These are phyloP conservation scores for Choanephora cucurbitarum DNA, from an alignment of 371 early-diverging fungal genomes.

Conservation along the genomic window DNA sequence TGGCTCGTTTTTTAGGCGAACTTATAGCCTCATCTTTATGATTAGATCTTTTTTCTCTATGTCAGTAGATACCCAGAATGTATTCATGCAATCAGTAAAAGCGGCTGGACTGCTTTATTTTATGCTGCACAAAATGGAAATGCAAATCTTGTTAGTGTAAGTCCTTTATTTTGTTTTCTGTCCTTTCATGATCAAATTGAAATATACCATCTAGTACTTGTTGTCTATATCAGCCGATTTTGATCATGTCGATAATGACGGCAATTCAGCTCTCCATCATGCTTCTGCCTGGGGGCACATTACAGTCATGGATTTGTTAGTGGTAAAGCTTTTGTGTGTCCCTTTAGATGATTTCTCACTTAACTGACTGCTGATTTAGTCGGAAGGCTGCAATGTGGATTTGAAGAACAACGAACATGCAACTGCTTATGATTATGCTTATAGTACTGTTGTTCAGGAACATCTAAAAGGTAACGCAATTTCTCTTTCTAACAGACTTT, in stretches of 20 bases:
- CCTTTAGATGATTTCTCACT: no score
- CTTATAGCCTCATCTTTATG: background rate
- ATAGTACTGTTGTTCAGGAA: slow-evolving; percentile 41
- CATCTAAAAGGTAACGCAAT: slow-evolving; percentile 38
- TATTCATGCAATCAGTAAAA: slow-evolving; percentile 52
- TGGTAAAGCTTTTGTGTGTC: no score
- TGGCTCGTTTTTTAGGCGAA: background rate
- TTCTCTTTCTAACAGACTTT: background rate
- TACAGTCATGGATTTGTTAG: slow-evolving; percentile 48
- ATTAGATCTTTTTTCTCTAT: slow-evolving; percentile 51
- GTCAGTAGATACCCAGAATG: slow-evolving; percentile 50
- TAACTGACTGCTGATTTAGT: slow-evolving; percentile 14
- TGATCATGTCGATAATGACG: slow-evolving; percentile 56
- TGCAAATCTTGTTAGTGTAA: slow-evolving; percentile 50
- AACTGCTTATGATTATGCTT: slow-evolving; percentile 51
- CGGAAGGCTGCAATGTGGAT: slow-evolving; percentile 51
- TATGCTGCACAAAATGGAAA: slow-evolving; percentile 54
- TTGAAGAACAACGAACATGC: slow-evolving; percentile 39
- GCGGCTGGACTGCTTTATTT: slow-evolving; percentile 48
- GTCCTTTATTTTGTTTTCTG: background rate
- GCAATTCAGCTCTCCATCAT: slow-evolving; percentile 54
- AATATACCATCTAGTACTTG: slow-evolving; percentile 39
- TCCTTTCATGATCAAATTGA: background rate
- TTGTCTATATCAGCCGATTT: slow-evolving; percentile 50
- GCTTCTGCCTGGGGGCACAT: slow-evolving; percentile 56